Evolutionary conservation across 163 green algal species (phyloP).

Genomic region (Coccomyxa subellipsoidea): DNA sequence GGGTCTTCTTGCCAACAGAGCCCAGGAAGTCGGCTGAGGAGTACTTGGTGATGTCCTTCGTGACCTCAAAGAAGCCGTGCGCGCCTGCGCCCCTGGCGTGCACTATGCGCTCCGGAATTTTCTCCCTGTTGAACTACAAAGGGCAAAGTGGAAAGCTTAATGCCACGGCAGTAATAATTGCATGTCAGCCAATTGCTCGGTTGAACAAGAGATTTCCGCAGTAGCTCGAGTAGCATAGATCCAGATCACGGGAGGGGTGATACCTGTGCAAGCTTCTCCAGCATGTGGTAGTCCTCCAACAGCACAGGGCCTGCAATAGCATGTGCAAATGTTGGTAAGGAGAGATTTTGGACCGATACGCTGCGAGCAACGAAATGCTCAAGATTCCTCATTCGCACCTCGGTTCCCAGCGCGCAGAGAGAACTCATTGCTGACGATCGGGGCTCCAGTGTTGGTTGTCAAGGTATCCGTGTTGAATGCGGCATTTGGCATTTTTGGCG

Average conservation of each 20-base stretch:
- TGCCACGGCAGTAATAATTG: neutral
- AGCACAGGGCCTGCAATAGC: conserved; percentile 58
- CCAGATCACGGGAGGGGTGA: too few species aligned
- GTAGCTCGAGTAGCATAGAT: too few species aligned
- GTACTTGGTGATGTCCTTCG: conserved; percentile 85
- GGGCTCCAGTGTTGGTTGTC: neutral
- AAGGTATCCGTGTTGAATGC: neutral
- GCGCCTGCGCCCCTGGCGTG: conserved; percentile 82
- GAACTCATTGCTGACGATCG: neutral
- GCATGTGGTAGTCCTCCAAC: conserved; percentile 89
- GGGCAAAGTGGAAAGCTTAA: neutral
- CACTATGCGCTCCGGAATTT: conserved; percentile 94
- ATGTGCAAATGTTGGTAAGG: neutral
- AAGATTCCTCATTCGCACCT: neutral
- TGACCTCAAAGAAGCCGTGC: conserved; percentile 96
- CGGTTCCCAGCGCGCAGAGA: neutral
- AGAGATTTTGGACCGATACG: neutral
- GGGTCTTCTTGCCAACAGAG: conserved; percentile 60
- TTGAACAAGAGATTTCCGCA: too few species aligned
- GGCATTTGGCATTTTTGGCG: neutral
- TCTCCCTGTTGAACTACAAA: conserved; percentile 84
- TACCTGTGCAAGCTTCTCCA: conserved; percentile 88
- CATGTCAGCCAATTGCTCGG: too few species aligned
- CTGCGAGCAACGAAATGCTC: neutral
- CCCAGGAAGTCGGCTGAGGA: conserved; percentile 83